Percentiles rank a stretch among this genome's conserved stretches.
These are phyloP conservation scores for Mucor indicus DNA, from an alignment of 371 early-diverging fungal species.

Conservation along the genomic window DNA sequence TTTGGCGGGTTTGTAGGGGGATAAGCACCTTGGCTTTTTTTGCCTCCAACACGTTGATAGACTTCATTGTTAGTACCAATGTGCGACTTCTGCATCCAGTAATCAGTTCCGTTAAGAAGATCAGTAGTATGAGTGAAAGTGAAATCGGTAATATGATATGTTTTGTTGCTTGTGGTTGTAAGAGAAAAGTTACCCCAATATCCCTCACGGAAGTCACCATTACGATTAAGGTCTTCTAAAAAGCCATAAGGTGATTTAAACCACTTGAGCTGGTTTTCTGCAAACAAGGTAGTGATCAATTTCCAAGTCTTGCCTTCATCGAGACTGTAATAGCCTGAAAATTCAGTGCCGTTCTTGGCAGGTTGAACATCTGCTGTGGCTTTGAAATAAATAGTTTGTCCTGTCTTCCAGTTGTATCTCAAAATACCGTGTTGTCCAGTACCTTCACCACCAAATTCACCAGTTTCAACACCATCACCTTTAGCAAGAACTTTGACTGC, in stretches of 20 bases:
- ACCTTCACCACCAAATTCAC: constrained; percentile 20
- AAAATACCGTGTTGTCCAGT: constrained; percentile 13
- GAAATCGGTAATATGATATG: background rate
- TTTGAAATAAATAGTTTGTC: constrained; percentile 9
- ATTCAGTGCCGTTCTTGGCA: background rate
- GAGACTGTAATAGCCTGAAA: constrained; percentile 8
- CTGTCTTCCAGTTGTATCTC: constrained; percentile 5
- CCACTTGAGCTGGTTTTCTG: background rate
- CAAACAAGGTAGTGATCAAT: constrained; percentile 9
- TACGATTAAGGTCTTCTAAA: constrained; percentile 10
- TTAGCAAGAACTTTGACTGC: constrained; percentile 3
- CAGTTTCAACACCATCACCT: background rate
- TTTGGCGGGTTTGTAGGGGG: too few species aligned
- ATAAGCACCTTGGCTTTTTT: too few species aligned
- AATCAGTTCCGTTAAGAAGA: background rate
- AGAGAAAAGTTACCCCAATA: constrained; percentile 13
- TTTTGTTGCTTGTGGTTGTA: background rate
- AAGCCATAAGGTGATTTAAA: constrained; percentile 8
- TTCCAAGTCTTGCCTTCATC: constrained; percentile 3
- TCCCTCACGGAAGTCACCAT: constrained; percentile 6
- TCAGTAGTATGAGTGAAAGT: constrained; percentile 1
- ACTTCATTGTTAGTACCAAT: too few species aligned
- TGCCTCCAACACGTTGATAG: too few species aligned
- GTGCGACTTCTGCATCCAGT: too few species aligned
- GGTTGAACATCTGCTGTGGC: constrained; percentile 2